phyloP scores from a whole-genome alignment of 2,329 filamentous ascomycete species.

The Trichophaea hybrida region DNA sequence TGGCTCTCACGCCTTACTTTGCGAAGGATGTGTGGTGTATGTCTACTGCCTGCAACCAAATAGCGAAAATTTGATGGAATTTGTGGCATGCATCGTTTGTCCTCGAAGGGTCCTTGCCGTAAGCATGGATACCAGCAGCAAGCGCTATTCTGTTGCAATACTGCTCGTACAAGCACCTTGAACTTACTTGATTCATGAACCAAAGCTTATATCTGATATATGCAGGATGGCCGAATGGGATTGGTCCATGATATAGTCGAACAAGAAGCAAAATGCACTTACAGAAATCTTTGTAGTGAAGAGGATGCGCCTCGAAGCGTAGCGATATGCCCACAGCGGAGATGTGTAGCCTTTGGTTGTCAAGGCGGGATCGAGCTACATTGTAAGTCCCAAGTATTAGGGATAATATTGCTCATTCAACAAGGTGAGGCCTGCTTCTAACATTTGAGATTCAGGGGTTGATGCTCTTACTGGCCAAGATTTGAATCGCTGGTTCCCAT shows the following conservation, averaged over 20 bases:
- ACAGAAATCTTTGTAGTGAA: slow-evolving; percentile 40
- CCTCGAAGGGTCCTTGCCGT: slow-evolving; percentile 44
- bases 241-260: slow-evolving; percentile 43
- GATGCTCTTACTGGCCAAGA: slow-evolving; percentile 37
- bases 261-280: slow-evolving; percentile 22
- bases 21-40: slow-evolving; percentile 41
- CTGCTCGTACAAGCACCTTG: slow-evolving; percentile 29
- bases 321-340: slow-evolving; percentile 49
- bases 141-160: slow-evolving; percentile 43
- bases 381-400: slow-evolving; percentile 31
- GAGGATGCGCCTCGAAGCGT: slow-evolving; percentile 52
- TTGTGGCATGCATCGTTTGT: slow-evolving; percentile 36
- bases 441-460: slow-evolving; percentile 25
- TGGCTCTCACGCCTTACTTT: slow-evolving; percentile 43
- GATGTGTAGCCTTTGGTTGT: slow-evolving; percentile 52
- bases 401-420: neutral
- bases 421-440: slow-evolving; percentile 28
- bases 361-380: slow-evolving; percentile 48
- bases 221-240: slow-evolving; percentile 43
- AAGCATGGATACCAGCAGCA: slow-evolving; percentile 47
- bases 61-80: slow-evolving; percentile 17
- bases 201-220: neutral
- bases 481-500: slow-evolving; percentile 42
- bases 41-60: slow-evolving; percentile 37
- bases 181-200: neutral